Conservation (phyloP, 768 basidiomycete genomes). For the Termitomyces sp. region DNA sequence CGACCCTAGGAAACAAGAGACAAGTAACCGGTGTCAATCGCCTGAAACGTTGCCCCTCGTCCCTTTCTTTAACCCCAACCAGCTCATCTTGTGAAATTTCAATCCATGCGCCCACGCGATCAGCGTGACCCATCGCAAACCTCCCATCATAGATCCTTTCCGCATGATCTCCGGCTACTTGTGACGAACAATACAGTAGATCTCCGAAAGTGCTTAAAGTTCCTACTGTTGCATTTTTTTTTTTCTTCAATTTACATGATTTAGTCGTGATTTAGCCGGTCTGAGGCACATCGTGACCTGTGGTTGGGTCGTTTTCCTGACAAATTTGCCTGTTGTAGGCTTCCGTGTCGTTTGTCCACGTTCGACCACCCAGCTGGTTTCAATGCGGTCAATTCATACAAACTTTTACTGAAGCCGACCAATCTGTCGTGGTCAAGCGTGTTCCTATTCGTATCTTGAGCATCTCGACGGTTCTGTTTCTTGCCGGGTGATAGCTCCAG, state of each 20-base stretch:
- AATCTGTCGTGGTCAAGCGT: not conserved
- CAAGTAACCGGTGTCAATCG: not conserved
- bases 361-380: not conserved
- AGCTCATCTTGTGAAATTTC: not conserved
- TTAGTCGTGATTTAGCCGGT: too few relatives aligned
- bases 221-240: not conserved
- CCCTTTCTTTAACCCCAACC: not conserved
- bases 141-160: not conserved
- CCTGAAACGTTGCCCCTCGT: not conserved
- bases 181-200: not conserved
- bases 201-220: not conserved
- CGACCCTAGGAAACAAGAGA: not conserved
- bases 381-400: too few relatives aligned
- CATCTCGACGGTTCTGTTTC: not conserved
- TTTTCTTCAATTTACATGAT: too few relatives aligned
- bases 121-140: too few relatives aligned
- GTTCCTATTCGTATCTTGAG: not conserved
- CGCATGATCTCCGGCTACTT: conserved; percentile 5
- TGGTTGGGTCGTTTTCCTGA: not conserved
- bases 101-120: not conserved
- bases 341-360: not conserved
- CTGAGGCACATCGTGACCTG: not conserved
- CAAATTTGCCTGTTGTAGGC: not conserved
- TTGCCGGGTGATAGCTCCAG: too few relatives aligned
- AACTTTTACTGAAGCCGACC: too few relatives aligned